Evolutionary conservation across 75 land plant species (phyloP), one percentile per base, ranked within the genome.

Genomic region (Cunninghamia lanceolata): DNA sequence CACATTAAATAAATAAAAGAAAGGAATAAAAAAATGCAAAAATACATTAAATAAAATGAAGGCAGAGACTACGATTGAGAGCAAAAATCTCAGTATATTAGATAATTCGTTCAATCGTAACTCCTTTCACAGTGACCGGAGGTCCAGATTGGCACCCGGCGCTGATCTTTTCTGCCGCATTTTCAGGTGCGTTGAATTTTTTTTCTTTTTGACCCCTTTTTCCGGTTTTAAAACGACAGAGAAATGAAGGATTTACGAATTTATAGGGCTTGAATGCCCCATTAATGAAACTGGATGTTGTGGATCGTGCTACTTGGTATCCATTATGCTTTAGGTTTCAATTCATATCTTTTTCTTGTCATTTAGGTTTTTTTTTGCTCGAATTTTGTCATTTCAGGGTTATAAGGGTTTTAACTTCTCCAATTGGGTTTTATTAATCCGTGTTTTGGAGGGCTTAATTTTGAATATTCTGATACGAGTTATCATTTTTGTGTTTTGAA

Each of bases 121-220:
- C 30, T 63, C 68, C 53, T 50, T 28, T 28, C 28, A 2, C 68
- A 63, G 68, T 63, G 68, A 28, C 68, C 68, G n/a, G 66, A 59
- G 68, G 68, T 63, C 68, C 68, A 63, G 30, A 63, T 28, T 63
- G 68, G 68, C 68, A 63, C 68, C 68, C 68, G 68, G 68, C n/a
- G 28, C 68, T 63, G 68, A 25, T 63, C 7, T 63, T 28, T 25
- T 28, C 9, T 25, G n/a, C 25, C 25, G 63, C 28, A 21, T 56
- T 63, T 63, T 63, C 30, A 63, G 68, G 68, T 25, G 28, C 28
- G 28, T 63, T 63, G 68, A 63, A 21, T 63, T 63, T 0, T 25
- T 56, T 1, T 28, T 25, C 21, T 4, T 6, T 63, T 25, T 25
- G 7, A 1, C 4, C 30, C 7, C 28, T 1, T 63, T 63, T 63